A percentile compares a stretch with the other conserved stretches of the same genome.
Evolutionary conservation across 768 basidiomycete species (phyloP).

Genomic region (Podaxis sp.): DNA sequence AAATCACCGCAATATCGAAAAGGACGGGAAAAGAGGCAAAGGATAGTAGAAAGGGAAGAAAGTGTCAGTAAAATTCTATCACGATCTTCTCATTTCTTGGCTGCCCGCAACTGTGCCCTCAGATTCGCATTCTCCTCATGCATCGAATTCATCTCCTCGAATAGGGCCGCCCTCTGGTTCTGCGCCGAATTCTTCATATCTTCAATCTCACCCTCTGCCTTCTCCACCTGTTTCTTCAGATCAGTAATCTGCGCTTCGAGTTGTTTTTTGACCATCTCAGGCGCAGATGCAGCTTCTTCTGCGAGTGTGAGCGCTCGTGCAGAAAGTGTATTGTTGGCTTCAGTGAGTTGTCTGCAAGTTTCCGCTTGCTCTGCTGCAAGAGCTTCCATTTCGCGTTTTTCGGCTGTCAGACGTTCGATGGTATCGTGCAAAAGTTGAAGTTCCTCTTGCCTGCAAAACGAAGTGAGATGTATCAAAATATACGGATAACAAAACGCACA

Average conservation of each 20-base stretch:
- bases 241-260: constrained; percentile 63
- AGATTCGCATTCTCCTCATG: constrained; percentile 75
- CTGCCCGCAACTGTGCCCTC: constrained; percentile 63
- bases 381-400: constrained; percentile 68
- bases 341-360: constrained; percentile 64
- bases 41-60: not conserved
- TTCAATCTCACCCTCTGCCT: constrained; percentile 65
- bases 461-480: constrained; percentile 11
- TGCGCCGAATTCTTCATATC: constrained; percentile 69
- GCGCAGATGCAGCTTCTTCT: constrained; percentile 56
- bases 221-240: constrained; percentile 53
- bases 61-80: not conserved
- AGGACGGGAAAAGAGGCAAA: not conserved
- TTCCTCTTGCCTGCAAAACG: constrained; percentile 56
- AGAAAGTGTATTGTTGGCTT: constrained; percentile 75
- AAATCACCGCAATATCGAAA: not conserved
- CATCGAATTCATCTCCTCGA: constrained; percentile 84
- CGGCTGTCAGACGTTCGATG: constrained; percentile 53
- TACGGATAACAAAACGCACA: constrained; percentile 40
- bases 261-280: constrained; percentile 56
- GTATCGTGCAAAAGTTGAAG: constrained; percentile 52
- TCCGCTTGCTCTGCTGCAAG: constrained; percentile 71
- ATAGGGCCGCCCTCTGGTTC: constrained; percentile 72
- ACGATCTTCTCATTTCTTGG: constrained; percentile 37
- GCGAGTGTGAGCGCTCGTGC: constrained; percentile 68